A percentile compares a stretch with the other conserved stretches of the same genome.
Evolutionary conservation across 305 asterid species (phyloP).

Genomic region (Galium porrigens): DNA sequence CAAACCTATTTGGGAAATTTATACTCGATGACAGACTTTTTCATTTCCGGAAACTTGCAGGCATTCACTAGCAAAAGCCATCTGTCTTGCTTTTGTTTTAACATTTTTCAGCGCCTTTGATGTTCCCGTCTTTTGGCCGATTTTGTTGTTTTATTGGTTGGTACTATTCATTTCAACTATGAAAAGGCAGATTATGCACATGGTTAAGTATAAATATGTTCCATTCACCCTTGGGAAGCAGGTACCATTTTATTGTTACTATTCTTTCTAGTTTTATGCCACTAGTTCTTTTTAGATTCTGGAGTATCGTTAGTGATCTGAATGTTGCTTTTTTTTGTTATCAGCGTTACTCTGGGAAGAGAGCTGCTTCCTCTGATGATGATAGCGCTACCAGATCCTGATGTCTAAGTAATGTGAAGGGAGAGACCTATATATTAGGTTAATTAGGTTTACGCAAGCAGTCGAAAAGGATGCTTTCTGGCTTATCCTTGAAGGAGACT

Average conservation of each 20-base stretch:
- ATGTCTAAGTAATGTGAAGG: constrained; percentile 28
- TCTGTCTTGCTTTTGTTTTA: constrained; percentile 59
- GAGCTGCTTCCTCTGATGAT: constrained; percentile 46
- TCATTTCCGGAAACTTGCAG: constrained; percentile 29
- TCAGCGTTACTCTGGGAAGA: constrained; percentile 72
- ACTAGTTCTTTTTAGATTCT: background rate
- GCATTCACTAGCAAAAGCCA: constrained; percentile 75
- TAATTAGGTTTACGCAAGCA: constrained; percentile 21
- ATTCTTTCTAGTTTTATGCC: background rate
- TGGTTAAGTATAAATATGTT: constrained; percentile 77
- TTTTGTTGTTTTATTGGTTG: constrained; percentile 83
- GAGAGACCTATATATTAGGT: constrained; percentile 20
- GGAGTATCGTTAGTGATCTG: background rate
- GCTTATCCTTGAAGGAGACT: constrained; percentile 14
- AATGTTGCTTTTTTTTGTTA: background rate
- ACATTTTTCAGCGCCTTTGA: constrained; percentile 86
- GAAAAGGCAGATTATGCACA: constrained; percentile 98
- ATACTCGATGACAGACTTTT: constrained; percentile 12
- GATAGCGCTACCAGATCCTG: constrained; percentile 36
- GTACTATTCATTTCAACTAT: constrained; percentile 68
- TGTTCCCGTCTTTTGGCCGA: constrained; percentile 97
- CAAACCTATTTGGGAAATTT: background rate
- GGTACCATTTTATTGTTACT: constrained; percentile 25
- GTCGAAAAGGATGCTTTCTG: constrained; percentile 11
- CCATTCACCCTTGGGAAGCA: constrained; percentile 88